These are phyloP conservation scores for Glarea lozoyensis DNA, from an alignment of 495 filamentous ascomycete genomes.

Conservation along the genomic window DNA sequence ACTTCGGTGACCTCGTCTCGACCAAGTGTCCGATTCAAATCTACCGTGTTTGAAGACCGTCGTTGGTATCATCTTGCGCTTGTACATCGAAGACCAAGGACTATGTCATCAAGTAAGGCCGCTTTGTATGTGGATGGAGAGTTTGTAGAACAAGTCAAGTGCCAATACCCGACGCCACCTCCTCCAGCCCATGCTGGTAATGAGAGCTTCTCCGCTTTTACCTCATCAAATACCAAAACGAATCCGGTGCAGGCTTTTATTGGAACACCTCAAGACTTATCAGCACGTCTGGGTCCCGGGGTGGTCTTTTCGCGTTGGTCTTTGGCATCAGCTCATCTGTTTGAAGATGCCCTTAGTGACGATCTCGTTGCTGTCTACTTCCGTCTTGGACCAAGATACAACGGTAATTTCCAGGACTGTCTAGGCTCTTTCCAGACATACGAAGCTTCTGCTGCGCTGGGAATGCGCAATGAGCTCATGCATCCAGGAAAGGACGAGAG, in stretches of 20 bases:
- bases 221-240: constrained; percentile 39
- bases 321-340: constrained; percentile 77
- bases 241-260: constrained; percentile 83
- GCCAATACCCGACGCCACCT: constrained; percentile 71
- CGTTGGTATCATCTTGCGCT: constrained; percentile 90
- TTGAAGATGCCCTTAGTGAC: constrained; percentile 81
- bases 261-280: constrained; percentile 86
- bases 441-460: constrained; percentile 83
- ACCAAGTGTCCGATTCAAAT: constrained; percentile 90
- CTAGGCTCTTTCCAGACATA: constrained; percentile 96
- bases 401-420: constrained; percentile 93
- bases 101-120: constrained; percentile 67
- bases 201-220: constrained; percentile 51
- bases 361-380: constrained; percentile 87
- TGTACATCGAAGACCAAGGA: constrained; percentile 66
- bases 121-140: constrained; percentile 88
- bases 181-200: constrained; percentile 47
- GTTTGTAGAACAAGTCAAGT: constrained; percentile 85
- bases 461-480: constrained; percentile 82
- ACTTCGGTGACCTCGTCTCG: constrained; percentile 81
- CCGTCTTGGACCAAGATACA: constrained; percentile 81
- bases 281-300: constrained; percentile 67
- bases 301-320: constrained; percentile 78
- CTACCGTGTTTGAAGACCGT: constrained; percentile 58
- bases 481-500: constrained; percentile 86